phyloP scores from a whole-genome alignment of 805 yeast genomes.

The Wickerhamomyces pijperi region DNA sequence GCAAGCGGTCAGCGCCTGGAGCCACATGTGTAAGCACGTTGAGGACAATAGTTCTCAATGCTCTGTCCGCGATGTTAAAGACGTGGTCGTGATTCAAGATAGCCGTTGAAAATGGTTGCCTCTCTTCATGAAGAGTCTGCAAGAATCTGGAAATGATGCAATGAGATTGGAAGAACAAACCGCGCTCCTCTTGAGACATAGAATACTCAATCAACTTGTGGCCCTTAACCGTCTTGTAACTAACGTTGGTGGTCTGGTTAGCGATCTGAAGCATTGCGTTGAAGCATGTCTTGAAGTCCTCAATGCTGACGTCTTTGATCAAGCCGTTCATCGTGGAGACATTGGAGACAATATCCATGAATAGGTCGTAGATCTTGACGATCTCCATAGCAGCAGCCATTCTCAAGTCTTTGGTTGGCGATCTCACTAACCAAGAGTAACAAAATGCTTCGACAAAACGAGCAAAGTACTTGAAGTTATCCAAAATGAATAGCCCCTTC shows the following conservation, averaged over 20 bases:
- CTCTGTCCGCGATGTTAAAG: conserved; percentile 39
- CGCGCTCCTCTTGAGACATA: conserved; percentile 37
- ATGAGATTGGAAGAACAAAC: conserved; percentile 51
- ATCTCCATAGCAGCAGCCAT: conserved; percentile 26
- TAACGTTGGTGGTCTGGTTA: background rate
- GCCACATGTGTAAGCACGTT: conserved; percentile 37
- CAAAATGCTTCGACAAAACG: background rate
- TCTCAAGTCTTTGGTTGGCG: background rate
- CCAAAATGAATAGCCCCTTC: background rate
- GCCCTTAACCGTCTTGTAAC: conserved; percentile 12
- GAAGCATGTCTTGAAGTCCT: background rate
- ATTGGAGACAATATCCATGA: conserved; percentile 47
- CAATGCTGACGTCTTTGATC: background rate
- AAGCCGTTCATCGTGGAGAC: conserved; percentile 23
- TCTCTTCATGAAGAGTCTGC: background rate
- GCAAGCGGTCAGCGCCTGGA: conserved; percentile 42
- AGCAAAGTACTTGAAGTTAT: background rate
- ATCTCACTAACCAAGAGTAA: background rate
- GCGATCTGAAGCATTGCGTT: background rate
- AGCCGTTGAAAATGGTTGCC: background rate
- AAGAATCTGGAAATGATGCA: conserved; percentile 33
- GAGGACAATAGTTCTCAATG: conserved; percentile 49
- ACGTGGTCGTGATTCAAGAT: conserved; percentile 24
- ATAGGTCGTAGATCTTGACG: conserved; percentile 79
- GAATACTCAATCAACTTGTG: conserved; percentile 22